Percentiles rank a stretch among this genome's conserved stretches.
Conservation (phyloP, 495 filamentous ascomycete species). For the Lophiostoma macrostomum region DNA sequence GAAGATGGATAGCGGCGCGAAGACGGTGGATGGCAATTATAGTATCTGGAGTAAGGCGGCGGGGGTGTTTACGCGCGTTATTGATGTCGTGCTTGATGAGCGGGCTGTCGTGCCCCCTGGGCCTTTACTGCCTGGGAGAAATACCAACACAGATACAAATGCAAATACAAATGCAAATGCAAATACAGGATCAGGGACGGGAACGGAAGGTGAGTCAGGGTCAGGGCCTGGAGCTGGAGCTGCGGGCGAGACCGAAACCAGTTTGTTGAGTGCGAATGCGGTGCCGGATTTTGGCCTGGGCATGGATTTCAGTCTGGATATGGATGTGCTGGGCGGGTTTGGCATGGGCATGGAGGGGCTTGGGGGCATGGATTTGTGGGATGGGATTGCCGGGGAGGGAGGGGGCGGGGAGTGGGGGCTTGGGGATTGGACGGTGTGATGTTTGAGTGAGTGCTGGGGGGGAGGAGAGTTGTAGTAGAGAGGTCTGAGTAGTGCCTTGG, state of each 20-base stretch:
- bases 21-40: slow-evolving; percentile 15
- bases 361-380: slow-evolving; percentile 9
- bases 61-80: slow-evolving; percentile 11
- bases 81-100: slow-evolving; percentile 19
- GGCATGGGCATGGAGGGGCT: slow-evolving; percentile 10
- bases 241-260: no score
- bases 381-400: not conserved
- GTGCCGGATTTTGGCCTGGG: not conserved
- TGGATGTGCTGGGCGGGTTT: not conserved
- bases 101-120: not conserved
- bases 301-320: not conserved
- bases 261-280: no score
- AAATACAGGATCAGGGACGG: no score
- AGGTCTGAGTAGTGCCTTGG: no score
- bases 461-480: no score
- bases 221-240: no score
- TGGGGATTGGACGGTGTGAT: slow-evolving; percentile 9
- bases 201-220: no score
- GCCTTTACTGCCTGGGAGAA: no score
- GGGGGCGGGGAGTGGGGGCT: slow-evolving; percentile 10
- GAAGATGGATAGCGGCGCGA: not conserved
- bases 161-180: no score
- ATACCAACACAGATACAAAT: no score
- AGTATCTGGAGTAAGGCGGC: slow-evolving; percentile 13
- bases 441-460: no score